phyloP scores from a whole-genome alignment of 352 stramenopile species.

The Globisporangium paroecandrum region DNA sequence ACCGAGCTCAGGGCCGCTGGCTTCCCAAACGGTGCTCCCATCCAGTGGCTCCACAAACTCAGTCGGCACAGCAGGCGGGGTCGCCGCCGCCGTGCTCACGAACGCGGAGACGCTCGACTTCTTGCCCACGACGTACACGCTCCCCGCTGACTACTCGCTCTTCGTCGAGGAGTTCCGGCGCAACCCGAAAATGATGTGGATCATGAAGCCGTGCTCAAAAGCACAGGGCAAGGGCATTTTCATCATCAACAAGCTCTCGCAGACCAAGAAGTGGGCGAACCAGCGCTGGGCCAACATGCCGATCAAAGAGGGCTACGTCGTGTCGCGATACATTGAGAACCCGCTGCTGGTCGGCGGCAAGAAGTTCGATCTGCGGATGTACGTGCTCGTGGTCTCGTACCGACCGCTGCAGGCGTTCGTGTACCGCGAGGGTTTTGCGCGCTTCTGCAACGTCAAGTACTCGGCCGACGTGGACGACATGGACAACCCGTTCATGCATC shows the following conservation, averaged over 20 bases:
- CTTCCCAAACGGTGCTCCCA: neutral
- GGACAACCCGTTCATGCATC: conserved; percentile 89
- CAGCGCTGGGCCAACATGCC: conserved; percentile 61
- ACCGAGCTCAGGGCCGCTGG: neutral
- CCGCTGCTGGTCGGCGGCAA: conserved; percentile 89
- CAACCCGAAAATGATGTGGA: conserved; percentile 89
- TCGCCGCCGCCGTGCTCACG: conserved; percentile 3
- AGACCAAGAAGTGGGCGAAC: conserved; percentile 90
- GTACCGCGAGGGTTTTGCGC: conserved; percentile 88
- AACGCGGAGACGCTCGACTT: conserved; percentile 51
- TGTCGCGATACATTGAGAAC: conserved; percentile 89
- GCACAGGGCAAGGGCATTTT: conserved; percentile 93
- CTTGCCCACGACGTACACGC: conserved; percentile 89
- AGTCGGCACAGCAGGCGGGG: neutral
- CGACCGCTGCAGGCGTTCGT: conserved; percentile 74
- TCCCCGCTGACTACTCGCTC: conserved; percentile 91
- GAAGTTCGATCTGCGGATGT: conserved; percentile 93
- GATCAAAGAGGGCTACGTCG: conserved; percentile 84
- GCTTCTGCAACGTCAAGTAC: conserved; percentile 92
- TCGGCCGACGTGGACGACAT: conserved; percentile 80
- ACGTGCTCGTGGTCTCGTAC: conserved; percentile 90
- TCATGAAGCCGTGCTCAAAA: conserved; percentile 92
- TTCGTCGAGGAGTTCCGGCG: conserved; percentile 90
- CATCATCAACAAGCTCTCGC: conserved; percentile 91
- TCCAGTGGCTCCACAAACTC: conserved; percentile 1